These are phyloP conservation scores for Fusarium sp. DNA, from an alignment of 2,329 filamentous ascomycete genomes.

Conservation along the genomic window DNA sequence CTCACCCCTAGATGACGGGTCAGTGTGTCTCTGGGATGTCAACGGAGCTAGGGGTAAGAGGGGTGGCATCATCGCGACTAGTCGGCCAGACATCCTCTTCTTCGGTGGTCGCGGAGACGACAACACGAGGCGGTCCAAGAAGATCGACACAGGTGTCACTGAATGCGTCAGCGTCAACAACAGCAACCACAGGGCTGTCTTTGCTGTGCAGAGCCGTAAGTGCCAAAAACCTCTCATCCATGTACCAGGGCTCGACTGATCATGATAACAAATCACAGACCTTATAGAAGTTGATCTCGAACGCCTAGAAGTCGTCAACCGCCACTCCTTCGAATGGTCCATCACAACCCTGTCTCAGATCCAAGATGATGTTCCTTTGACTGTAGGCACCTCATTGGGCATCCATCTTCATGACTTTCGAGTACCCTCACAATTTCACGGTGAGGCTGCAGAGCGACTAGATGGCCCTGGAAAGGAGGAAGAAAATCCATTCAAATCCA, in stretches of 20 bases:
- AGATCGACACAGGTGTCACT: conserved; percentile 77
- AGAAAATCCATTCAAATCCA: conserved; percentile 49
- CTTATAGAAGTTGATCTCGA: conserved; percentile 85
- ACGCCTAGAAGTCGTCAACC: conserved; percentile 75
- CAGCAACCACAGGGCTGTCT: conserved; percentile 73
- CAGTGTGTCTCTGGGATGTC: conserved; percentile 87
- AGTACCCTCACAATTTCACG: conserved; percentile 49
- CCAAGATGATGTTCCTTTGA: conserved; percentile 74
- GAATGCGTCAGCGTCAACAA: conserved; percentile 87
- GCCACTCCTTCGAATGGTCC: conserved; percentile 79
- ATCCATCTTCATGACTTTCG: conserved; percentile 86
- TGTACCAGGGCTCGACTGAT: neutral
- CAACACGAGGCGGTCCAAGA: conserved; percentile 64
- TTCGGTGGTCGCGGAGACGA: conserved; percentile 60
- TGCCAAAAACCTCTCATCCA: conserved; percentile 26
- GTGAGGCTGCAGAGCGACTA: conserved; percentile 53
- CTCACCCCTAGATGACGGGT: conserved; percentile 85
- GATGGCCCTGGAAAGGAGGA: conserved; percentile 42
- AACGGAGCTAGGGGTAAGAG: conserved; percentile 64
- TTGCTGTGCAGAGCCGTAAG: conserved; percentile 79
- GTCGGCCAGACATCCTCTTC: conserved; percentile 74
- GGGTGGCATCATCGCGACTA: conserved; percentile 74
- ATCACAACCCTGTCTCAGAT: conserved; percentile 84
- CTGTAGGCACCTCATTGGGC: conserved; percentile 83
- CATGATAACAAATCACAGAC: conserved; percentile 46